phyloP scores from a whole-genome alignment of 2,329 filamentous ascomycete species.

The Penicillium frequentans region DNA sequence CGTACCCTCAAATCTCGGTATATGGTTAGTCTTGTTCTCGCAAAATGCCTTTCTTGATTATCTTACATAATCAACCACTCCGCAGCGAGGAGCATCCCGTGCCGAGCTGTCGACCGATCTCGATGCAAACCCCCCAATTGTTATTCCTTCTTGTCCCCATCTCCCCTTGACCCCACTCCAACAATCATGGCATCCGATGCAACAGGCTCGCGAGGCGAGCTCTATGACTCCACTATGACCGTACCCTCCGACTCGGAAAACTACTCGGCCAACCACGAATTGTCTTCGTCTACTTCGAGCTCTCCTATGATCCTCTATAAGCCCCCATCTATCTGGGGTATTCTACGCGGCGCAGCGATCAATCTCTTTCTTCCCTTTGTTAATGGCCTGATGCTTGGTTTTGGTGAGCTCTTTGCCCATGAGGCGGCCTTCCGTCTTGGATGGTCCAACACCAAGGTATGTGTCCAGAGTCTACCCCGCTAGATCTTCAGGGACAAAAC shows the following conservation, averaged over 20 bases:
- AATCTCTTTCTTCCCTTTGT: constrained; percentile 94
- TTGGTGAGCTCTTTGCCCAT: constrained; percentile 94
- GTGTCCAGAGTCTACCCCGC: constrained; percentile 20
- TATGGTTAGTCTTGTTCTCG: neutral
- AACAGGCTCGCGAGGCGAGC: constrained; percentile 34
- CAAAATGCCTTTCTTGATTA: neutral
- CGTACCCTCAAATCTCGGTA: neutral
- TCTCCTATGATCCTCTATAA: constrained; percentile 66
- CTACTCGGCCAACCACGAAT: constrained; percentile 45
- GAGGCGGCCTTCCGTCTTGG: constrained; percentile 91
- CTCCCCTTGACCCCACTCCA: neutral
- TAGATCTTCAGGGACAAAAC: neutral
- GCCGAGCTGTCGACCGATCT: neutral
- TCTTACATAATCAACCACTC: neutral
- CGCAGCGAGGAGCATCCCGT: constrained; percentile 7
- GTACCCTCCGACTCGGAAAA: constrained; percentile 51
- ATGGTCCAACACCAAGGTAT: constrained; percentile 91
- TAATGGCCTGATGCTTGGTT: constrained; percentile 97
- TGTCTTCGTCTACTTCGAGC: constrained; percentile 36
- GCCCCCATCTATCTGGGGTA: constrained; percentile 81
- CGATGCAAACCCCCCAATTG: neutral
- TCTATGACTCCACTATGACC: constrained; percentile 45
- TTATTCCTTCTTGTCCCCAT: neutral
- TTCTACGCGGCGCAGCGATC: constrained; percentile 86
- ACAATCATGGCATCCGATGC: constrained; percentile 35